phyloP scores from a whole-genome alignment of 345 rosid species.

The Eucalyptus cloeziana region DNA sequence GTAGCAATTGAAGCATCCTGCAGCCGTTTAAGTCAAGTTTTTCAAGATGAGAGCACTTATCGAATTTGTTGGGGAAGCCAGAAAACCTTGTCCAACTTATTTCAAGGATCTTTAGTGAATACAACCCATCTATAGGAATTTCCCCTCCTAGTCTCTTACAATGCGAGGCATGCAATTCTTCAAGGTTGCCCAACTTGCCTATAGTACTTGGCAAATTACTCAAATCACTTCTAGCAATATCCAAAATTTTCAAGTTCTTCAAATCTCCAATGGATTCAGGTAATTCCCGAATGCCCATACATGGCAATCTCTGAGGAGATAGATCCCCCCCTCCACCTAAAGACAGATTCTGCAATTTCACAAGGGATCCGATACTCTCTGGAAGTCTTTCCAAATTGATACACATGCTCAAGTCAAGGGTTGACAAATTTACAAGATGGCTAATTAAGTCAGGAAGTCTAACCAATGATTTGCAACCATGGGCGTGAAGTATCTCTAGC shows the following conservation, averaged over 20 bases:
- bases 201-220: neutral
- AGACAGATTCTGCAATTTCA: neutral
- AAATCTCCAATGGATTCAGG: neutral
- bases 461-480: too few species aligned
- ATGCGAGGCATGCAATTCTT: neutral
- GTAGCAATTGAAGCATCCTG: neutral
- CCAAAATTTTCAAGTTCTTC: neutral
- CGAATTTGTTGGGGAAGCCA: neutral
- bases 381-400: too few species aligned
- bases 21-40: neutral
- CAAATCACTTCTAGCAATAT: neutral
- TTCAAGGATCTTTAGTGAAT: neutral
- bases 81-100: neutral
- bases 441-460: too few species aligned
- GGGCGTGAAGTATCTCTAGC: too few species aligned
- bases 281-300: neutral
- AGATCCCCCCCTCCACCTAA: neutral
- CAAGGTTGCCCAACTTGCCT: neutral
- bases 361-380: too few species aligned
- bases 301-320: too few species aligned
- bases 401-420: too few species aligned
- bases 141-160: neutral
- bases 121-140: neutral
- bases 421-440: too few species aligned
- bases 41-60: neutral